phyloP scores from a whole-genome alignment of 169 alveolate genomes.

The Plasmodium yoelii region DNA sequence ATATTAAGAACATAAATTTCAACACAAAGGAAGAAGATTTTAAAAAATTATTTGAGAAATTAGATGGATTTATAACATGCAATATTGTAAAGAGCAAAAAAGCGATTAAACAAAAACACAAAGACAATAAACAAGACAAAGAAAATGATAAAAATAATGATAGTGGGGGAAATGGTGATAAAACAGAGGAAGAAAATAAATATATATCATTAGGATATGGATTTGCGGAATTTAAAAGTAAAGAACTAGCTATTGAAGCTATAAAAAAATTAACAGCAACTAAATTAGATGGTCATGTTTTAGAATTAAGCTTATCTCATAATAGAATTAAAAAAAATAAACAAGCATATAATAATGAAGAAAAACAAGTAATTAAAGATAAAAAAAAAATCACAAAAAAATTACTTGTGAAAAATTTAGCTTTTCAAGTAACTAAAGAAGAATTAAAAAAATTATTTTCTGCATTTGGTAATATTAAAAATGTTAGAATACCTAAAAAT shows the following conservation, averaged over 20 bases:
- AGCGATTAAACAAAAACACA: slow-evolving; percentile 76
- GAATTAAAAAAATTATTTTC: slow-evolving; percentile 93
- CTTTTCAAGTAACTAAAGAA: slow-evolving; percentile 94
- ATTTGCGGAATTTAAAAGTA: slow-evolving; percentile 91
- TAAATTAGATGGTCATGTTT: slow-evolving; percentile 79
- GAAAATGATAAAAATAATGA: slow-evolving; percentile 31
- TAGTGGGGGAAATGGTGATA: slow-evolving; percentile 35
- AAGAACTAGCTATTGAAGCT: slow-evolving; percentile 83
- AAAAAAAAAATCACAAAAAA: slow-evolving; percentile 85
- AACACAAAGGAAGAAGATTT: slow-evolving; percentile 89
- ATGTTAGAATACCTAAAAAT: slow-evolving; percentile 95
- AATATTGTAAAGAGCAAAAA: slow-evolving; percentile 81
- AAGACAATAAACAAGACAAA: slow-evolving; percentile 30
- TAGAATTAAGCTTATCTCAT: slow-evolving; percentile 83
- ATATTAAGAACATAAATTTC: slow-evolving; percentile 92
- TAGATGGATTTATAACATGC: slow-evolving; percentile 83
- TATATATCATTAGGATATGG: slow-evolving; percentile 93
- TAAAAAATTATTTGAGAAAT: slow-evolving; percentile 79
- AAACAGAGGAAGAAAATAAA: slow-evolving; percentile 11
- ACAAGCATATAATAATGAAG: slow-evolving; percentile 42
- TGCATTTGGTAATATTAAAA: slow-evolving; percentile 91
- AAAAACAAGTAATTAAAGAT: slow-evolving; percentile 70
- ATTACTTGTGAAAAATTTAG: slow-evolving; percentile 93
- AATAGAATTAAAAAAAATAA: slow-evolving; percentile 72
- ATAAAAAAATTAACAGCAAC: slow-evolving; percentile 80